These are phyloP conservation scores for Dissoconium aciculare DNA, from an alignment of 2,329 filamentous ascomycete genomes.

Conservation along the genomic window DNA sequence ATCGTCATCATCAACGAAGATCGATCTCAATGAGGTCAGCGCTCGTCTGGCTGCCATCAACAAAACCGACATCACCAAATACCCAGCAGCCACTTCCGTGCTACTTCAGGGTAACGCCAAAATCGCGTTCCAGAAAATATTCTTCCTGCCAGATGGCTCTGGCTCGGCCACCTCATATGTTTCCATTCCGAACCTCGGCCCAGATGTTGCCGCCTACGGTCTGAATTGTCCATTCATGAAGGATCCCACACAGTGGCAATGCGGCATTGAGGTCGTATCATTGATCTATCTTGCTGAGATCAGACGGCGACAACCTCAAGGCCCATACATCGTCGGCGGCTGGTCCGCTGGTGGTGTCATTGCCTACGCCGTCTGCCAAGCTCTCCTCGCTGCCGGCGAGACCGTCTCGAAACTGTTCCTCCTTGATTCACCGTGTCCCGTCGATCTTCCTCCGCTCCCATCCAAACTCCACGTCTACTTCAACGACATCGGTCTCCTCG, in stretches of 20 bases:
- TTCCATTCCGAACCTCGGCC: slow-evolving; percentile 40
- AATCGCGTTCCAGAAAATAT: slow-evolving; percentile 40
- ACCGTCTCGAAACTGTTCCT: slow-evolving; percentile 37
- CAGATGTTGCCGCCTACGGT: slow-evolving; percentile 37
- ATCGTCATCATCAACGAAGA: slow-evolving; percentile 11
- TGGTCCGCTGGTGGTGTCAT: slow-evolving; percentile 43
- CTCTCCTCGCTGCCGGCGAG: slow-evolving; percentile 35
- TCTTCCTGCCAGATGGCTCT: slow-evolving; percentile 38
- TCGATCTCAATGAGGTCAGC: slow-evolving; percentile 35
- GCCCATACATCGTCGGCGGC: slow-evolving; percentile 41
- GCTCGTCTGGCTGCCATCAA: slow-evolving; percentile 28
- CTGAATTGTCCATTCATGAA: slow-evolving; percentile 61
- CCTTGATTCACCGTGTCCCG: slow-evolving; percentile 40
- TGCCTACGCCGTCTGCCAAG: slow-evolving; percentile 37
- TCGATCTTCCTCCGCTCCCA: slow-evolving; percentile 36
- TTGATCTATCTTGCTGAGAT: slow-evolving; percentile 54
- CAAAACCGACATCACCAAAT: slow-evolving; percentile 28
- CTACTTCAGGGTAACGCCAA: slow-evolving; percentile 43
- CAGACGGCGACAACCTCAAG: slow-evolving; percentile 52
- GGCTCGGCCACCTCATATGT: slow-evolving; percentile 54
- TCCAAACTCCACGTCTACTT: slow-evolving; percentile 55
- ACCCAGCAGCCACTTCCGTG: slow-evolving; percentile 39
- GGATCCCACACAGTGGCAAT: slow-evolving; percentile 49
- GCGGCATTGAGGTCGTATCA: slow-evolving; percentile 50
- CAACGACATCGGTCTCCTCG: slow-evolving; percentile 55